Evolutionary conservation across 1,284 basidiomycete genomes (phyloP), one percentile per base, ranked within the genome.

Genomic region (Paramarasmius palmivorus): DNA sequence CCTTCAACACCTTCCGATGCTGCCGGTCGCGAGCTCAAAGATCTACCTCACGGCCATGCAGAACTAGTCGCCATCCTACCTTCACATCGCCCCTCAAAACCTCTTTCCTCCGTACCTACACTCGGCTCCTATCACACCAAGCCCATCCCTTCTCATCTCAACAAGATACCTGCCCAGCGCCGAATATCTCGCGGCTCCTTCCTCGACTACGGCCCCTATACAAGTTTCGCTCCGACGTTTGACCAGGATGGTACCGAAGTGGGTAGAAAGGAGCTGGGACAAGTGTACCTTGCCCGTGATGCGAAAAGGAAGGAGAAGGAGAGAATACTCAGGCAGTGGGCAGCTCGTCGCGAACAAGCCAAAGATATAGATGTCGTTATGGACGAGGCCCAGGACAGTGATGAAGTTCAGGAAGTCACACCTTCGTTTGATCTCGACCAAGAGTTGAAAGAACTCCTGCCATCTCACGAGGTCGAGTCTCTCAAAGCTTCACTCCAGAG

Each of bases 171-270:
- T 5, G 67, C 73, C 0, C 71, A 81, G 9, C 79, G 86, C 44
- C 75, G 73, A 19, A 66, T 89, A 37, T 78, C 81, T 44, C 75
- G 81, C 32, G 88, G 86, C 49, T 68, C 75, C 2, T 91, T 90
- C 63, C 73, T 92, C 9, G 86, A 92, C 65, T 92, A 92, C 63
- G 90, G 90, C 0, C 76, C 78, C 7, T 86, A 77, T 61, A 69
- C 87, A 2, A 86, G 81, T 63, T 92, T 92, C 67, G 89, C 89
- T 0, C 90, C 90, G 2, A 73, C 76, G 14, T 92, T 88, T 64
- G 87, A 90, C 57, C 86, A 88, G 59, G 84, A 87, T 52, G 83
- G 83, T 8, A 76, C 79, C 38, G 81, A 88, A 61, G 69, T 90
- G 12, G 88, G 88, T 2, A 73, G 81, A 50, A 65, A 73, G 6